phyloP scores from a whole-genome alignment of 106 monocot species.

The Gastrodia elata region DNA sequence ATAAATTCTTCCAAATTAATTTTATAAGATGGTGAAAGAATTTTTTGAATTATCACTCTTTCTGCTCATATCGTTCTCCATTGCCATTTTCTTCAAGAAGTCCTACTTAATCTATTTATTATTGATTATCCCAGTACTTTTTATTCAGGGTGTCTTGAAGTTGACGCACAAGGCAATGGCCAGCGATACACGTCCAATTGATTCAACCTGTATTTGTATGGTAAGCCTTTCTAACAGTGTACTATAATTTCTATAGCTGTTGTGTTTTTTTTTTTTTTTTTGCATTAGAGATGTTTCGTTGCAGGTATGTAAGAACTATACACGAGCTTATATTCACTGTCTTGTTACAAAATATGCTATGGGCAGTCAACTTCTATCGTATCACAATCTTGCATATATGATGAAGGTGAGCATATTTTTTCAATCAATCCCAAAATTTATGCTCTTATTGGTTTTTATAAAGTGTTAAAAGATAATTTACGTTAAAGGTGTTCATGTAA shows the following conservation, averaged over 20 bases:
- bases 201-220: slow-evolving; percentile 81
- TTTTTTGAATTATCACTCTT: no score
- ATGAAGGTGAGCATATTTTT: slow-evolving; percentile 65
- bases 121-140: neutral
- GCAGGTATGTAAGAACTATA: slow-evolving; percentile 92
- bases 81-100: no score
- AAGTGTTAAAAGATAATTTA: neutral
- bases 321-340: slow-evolving; percentile 86
- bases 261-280: neutral
- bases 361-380: slow-evolving; percentile 90
- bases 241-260: neutral
- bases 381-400: slow-evolving; percentile 94
- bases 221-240: slow-evolving; percentile 24
- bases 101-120: neutral
- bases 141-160: slow-evolving; percentile 73
- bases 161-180: slow-evolving; percentile 85
- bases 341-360: slow-evolving; percentile 92
- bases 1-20: no score
- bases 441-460: neutral
- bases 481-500: neutral
- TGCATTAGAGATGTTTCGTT: neutral
- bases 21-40: no score
- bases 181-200: slow-evolving; percentile 83
- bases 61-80: no score
- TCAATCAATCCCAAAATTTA: neutral